Base-by-base conservation (phyloP, 1,139 yeast species). In the Candida buenavistaensis region DNA sequence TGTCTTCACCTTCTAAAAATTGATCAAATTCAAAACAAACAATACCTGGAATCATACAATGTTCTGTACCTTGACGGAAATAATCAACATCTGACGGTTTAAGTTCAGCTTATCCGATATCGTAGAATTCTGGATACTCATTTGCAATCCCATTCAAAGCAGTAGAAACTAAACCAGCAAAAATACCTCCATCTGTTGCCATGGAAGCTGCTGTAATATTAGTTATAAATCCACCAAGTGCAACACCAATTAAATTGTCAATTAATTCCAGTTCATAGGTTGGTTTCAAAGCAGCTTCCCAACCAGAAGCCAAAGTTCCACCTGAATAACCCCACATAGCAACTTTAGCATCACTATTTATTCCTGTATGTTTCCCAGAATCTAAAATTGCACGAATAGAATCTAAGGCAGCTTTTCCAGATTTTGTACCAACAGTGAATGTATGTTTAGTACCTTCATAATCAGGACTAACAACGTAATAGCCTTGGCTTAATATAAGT, bases 221-320 rank as follows among this genome's bases (percentile, higher is more conserved):
- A 5, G 63, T 47, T 5, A 58, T 57, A 39, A 55, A 50, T 1
- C 71, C 70, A 1, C 71, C 71, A n/a, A 59, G 32, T 0, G 63
- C 59, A 10, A 54, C 58, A 5, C 68, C 70, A 28, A 53, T 41
- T 6, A 64, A 33, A 30, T 52, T 47, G 1, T 38, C 15, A 6
- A 26, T 28, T 26, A 65, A 51, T 4, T 64, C 68, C 2, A 64
- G 62, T 0, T 70, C 70, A 39, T 64, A 64, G 0, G 38, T 33
- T 4, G 66, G 66, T 35, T 58, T 65, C 22, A 59, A 39, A 3
- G 52, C 40, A 0, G 58, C 50, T 2, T 62, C 62, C 65, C 64
- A 59, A 2, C 54, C 52, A 4, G 59, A 33, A 2, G 63, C 58
- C 12, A 58, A 37, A 1, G 57, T 37, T 0, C 65, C 66, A 17